phyloP scores from a whole-genome alignment of 2,329 filamentous ascomycete genomes.

The Knufia petricola region DNA sequence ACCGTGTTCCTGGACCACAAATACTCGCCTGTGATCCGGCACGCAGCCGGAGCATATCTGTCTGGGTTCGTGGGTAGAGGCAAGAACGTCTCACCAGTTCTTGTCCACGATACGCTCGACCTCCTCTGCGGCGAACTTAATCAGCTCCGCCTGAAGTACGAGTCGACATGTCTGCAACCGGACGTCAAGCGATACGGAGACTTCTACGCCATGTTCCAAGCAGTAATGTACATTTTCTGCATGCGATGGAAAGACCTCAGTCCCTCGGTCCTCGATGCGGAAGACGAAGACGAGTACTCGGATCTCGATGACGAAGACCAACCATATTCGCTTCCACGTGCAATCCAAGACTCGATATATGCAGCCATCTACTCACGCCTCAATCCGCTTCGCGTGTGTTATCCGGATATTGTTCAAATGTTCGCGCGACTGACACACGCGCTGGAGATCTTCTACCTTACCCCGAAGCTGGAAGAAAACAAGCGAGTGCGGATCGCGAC shows the following conservation, averaged over 20 bases:
- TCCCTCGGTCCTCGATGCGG: conserved; percentile 37
- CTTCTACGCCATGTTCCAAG: conserved; percentile 84
- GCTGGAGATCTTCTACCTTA: conserved; percentile 81
- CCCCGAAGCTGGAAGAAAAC: conserved; percentile 79
- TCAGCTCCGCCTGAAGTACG: conserved; percentile 60
- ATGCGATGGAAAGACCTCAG: conserved; percentile 91
- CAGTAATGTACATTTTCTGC: conserved; percentile 88
- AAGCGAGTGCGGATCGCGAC: conserved; percentile 59
- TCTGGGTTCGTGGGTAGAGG: conserved; percentile 90
- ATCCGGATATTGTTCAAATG: conserved; percentile 78
- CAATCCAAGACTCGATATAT: conserved; percentile 63
- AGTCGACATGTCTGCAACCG: conserved; percentile 67
- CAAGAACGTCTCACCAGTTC: conserved; percentile 63
- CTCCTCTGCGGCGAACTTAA: conserved; percentile 71
- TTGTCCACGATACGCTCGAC: conserved; percentile 74
- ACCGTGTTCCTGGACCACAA: conserved; percentile 61
- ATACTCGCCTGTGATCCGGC: conserved; percentile 62
- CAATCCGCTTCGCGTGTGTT: conserved; percentile 92
- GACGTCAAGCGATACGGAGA: conserved; percentile 74
- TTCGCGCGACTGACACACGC: conserved; percentile 83
- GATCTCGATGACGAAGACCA: conserved; percentile 49
- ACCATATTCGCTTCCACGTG: conserved; percentile 68
- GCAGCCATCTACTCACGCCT: conserved; percentile 77
- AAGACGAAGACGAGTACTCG: conserved; percentile 42
- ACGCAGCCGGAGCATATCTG: conserved; percentile 83